Base-by-base conservation (phyloP, 352 stramenopile species). In the Globisporangium lucens region DNA sequence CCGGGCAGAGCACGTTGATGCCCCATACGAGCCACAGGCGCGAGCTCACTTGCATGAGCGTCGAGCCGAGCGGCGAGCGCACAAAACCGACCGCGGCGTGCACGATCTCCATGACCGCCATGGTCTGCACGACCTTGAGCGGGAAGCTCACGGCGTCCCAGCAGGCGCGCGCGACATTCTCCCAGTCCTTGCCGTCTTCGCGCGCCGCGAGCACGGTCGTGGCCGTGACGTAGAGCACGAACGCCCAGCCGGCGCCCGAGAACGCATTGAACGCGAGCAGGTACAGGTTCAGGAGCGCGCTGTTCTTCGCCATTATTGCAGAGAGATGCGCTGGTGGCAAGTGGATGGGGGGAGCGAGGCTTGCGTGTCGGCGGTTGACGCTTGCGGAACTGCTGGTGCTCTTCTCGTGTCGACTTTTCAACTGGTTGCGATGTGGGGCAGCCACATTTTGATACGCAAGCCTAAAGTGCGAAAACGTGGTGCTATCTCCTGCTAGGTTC, bases 11-110 rank as follows among this genome's bases (percentile, higher is more conserved):
- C 66, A 97, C 90, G 63, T 98, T 93, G 73, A 99, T 95, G n/a
- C 79, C 92, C 91, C 92, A 98, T 24, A 98, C 79, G 55, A 99
- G 90, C 70, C 95, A 94, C 43, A 98, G 75, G 41, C 95, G 94
- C 41, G 92, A 95, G 60, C 89, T 89, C 67, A 98, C 91, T 89
- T 98, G 94, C 77, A 98, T 90, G 56, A 97, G 72, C 22, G 90
- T 97, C 0, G 97, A 99, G 43, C 96, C 79, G 55, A 99, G 74
- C 3, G 97, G 97, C 47, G 94, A 99, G 70, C 95, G 95, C 46
- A 99, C 98, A 55, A 99, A 85, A 49, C 97, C 93, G 15, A 99
- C 36, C 3, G 94, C 83, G 10, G 96, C 89, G 89, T 99, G 97
- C 61, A 99, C 70, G 65, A 99, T 97, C 80, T 99, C 97, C 61